phyloP scores from a whole-genome alignment of 106 monocot genomes.

The Dendrobium catenatum region DNA sequence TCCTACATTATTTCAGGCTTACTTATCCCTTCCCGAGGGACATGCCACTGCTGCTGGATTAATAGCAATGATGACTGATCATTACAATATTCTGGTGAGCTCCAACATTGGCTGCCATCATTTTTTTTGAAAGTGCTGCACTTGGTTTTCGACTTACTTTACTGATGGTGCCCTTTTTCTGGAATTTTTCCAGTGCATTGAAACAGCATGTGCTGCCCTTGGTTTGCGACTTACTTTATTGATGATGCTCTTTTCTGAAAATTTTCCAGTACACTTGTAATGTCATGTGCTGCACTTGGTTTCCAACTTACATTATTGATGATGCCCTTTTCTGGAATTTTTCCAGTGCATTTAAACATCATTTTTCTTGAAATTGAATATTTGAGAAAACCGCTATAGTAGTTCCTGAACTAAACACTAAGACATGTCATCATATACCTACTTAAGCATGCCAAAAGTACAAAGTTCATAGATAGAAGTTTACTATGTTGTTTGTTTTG shows the following conservation, averaged over 20 bases:
- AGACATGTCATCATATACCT: background rate
- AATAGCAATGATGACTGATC: slow-evolving; percentile 99
- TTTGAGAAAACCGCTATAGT: background rate
- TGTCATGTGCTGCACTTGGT: background rate
- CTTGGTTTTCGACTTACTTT: background rate
- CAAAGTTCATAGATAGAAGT: background rate
- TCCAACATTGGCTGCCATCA: background rate
- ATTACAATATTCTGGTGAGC: slow-evolving; percentile 86
- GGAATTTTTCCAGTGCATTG: background rate
- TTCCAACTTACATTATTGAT: background rate
- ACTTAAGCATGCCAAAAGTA: background rate
- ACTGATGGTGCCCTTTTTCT: background rate
- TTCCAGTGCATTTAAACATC: background rate
- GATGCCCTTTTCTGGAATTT: background rate
- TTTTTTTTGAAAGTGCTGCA: background rate
- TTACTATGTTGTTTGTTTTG: background rate
- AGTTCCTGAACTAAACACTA: background rate
- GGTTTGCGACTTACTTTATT: background rate
- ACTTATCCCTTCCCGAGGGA: slow-evolving; percentile 93
- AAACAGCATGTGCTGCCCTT: too few relatives aligned
- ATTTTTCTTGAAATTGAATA: background rate
- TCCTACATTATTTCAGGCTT: slow-evolving; percentile 50
- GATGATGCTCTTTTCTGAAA: background rate
- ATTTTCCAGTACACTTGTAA: background rate
- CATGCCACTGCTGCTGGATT: slow-evolving; percentile 77